A percentile compares a stretch with the other conserved stretches of the same genome.
These are phyloP conservation scores for Mortierella sp. DNA, from an alignment of 371 early-diverging fungal species.

Conservation along the genomic window DNA sequence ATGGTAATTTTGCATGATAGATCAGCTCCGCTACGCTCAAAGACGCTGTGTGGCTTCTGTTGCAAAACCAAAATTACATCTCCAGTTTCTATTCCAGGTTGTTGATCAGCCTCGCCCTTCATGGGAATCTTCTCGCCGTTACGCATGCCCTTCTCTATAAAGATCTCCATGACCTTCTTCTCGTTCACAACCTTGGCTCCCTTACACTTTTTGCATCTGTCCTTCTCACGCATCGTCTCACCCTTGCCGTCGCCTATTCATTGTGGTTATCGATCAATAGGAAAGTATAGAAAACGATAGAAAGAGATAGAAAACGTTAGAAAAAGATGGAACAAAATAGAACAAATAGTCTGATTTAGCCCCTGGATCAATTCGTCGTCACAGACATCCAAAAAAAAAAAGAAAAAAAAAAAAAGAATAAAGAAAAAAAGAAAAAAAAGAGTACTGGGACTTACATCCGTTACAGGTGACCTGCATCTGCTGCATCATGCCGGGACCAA, in stretches of 20 bases:
- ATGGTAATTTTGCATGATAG: conserved; percentile 83
- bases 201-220: conserved; percentile 89
- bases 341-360: neutral
- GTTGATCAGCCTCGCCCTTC: conserved; percentile 92
- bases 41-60: conserved; percentile 84
- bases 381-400: neutral
- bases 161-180: conserved; percentile 91
- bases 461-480: conserved; percentile 91
- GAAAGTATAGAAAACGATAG: conserved; percentile 5
- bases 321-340: neutral
- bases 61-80: conserved; percentile 89
- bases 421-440: neutral
- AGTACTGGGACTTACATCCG: conserved; percentile 60
- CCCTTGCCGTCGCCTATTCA: conserved; percentile 77
- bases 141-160: conserved; percentile 93
- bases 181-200: conserved; percentile 86
- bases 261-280: neutral
- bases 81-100: conserved; percentile 85
- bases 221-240: conserved; percentile 81
- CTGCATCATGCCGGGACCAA: conserved; percentile 97
- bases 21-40: conserved; percentile 85
- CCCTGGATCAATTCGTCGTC: neutral
- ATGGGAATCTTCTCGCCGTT: conserved; percentile 92
- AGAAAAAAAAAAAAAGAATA: neutral
- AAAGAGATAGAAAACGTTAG: neutral